phyloP scores from a whole-genome alignment of 2,329 filamentous ascomycete genomes.

The Myriosclerotinia scirpicola region DNA sequence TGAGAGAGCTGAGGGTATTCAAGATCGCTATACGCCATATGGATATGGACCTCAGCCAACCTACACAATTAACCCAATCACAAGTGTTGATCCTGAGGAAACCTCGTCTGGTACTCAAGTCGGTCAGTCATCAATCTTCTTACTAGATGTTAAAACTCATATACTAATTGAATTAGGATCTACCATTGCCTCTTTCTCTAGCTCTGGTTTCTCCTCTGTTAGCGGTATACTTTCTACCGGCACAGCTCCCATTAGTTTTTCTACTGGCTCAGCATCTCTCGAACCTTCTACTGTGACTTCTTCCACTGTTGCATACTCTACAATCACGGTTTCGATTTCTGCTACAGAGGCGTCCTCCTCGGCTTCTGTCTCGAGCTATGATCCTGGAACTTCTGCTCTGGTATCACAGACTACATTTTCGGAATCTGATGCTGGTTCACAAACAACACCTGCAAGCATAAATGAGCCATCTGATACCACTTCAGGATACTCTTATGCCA shows the following conservation, averaged over 20 bases:
- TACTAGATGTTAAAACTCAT: not conserved
- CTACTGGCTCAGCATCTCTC: conserved; percentile 7
- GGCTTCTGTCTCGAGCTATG: conserved; percentile 20
- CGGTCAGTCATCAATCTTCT: not conserved
- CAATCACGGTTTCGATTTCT: conserved; percentile 6
- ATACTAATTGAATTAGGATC: conserved; percentile 11
- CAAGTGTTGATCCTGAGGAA: conserved; percentile 26
- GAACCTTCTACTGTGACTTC: conserved; percentile 15
- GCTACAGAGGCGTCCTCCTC: conserved; percentile 12
- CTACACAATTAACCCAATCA: conserved; percentile 16
- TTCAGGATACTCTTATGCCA: not conserved
- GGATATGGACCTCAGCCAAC: conserved; percentile 36
- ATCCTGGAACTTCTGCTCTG: conserved; percentile 13
- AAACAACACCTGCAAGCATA: not conserved
- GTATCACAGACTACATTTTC: not conserved
- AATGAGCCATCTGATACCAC: conserved; percentile 13
- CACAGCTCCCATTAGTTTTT: conserved; percentile 15
- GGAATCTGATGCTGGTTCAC: not conserved
- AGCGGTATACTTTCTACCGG: conserved; percentile 12
- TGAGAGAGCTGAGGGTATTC: conserved; percentile 24
- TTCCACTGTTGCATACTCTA: conserved; percentile 10
- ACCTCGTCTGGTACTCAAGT: conserved; percentile 21
- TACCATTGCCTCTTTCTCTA: not conserved
- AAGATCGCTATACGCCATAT: conserved; percentile 35
- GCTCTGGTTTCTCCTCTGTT: not conserved